A percentile compares a stretch with the other conserved stretches of the same genome.
These are phyloP conservation scores for Cetradonia linearis DNA, from an alignment of 495 filamentous ascomycete species.

Conservation along the genomic window DNA sequence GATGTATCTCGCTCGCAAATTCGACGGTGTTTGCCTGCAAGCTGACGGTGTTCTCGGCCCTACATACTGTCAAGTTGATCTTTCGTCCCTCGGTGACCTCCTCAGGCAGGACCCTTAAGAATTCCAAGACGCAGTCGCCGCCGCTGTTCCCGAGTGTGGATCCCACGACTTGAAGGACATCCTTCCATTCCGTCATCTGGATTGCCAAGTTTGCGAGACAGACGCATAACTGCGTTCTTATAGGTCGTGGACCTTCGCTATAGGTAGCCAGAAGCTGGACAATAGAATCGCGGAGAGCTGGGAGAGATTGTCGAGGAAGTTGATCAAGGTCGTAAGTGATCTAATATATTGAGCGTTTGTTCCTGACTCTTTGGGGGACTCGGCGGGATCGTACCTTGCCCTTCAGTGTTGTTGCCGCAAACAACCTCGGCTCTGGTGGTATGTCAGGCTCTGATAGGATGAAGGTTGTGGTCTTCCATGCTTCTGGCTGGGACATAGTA, in stretches of 20 bases:
- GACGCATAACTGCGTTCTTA: constrained; percentile 89
- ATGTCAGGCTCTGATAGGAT: constrained; percentile 67
- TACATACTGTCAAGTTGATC: constrained; percentile 94
- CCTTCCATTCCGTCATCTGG: constrained; percentile 93
- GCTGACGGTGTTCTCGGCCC: constrained; percentile 44
- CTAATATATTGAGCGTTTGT: constrained; percentile 37
- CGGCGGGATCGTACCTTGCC: constrained; percentile 63
- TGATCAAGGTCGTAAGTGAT: constrained; percentile 80
- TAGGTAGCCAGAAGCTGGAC: constrained; percentile 67
- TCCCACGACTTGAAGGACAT: constrained; percentile 76
- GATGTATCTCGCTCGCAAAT: constrained; percentile 25
- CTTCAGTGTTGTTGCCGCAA: constrained; percentile 92
- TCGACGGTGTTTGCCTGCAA: constrained; percentile 31
- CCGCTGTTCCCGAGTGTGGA: constrained; percentile 65
- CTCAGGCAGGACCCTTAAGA: constrained; percentile 90
- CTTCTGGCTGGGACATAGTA: constrained; percentile 52
- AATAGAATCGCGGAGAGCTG: constrained; percentile 70
- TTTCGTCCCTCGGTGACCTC: constrained; percentile 99
- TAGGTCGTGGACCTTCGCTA: constrained; percentile 74
- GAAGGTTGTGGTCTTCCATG: constrained; percentile 78
- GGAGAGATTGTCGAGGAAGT: constrained; percentile 63
- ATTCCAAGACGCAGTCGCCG: constrained; percentile 81
- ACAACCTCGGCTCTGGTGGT: constrained; percentile 76
- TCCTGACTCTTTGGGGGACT: constrained; percentile 4
- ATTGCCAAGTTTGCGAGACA: constrained; percentile 89